Evolutionary conservation across 1,284 basidiomycete species (phyloP), one percentile per base, ranked within the genome.

Genomic region (Cerioporus squamosus): DNA sequence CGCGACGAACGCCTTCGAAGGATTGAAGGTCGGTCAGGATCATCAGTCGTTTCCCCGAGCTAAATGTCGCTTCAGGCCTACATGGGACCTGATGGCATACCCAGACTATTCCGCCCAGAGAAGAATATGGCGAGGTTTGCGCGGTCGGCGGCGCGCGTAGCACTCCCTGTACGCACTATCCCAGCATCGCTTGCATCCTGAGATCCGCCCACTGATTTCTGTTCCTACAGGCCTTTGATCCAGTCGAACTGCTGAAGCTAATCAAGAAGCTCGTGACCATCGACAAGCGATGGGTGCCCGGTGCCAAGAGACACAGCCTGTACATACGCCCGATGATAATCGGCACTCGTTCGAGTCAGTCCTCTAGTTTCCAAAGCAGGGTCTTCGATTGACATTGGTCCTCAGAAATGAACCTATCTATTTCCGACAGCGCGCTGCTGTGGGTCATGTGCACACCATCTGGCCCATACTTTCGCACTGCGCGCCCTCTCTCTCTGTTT

Each of bases 1-100:
- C 76, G 95, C 94, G 0, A 90, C 91, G 65, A 84, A 85, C 12
- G 70, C 92, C 52, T 98, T 98, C 68, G 96, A 98, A 73, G 96
- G 97, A 20, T 86, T 98, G 85, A 99, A 99, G 73, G 97, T 82
- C 39, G 15, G 70, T 60, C 14, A 23, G 22, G 10, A 18, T 8
- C 23, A 2, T 24, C 12, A 17, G 2, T 39, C 22, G 18, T 45
- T 38, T 8, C 23, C 0, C 5, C 3, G 8, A 39, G 24, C 3
- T 23, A 0, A n/a, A 22, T 5, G 40, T 18, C 26, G 26, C 38
- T 24, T n/a, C 50, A 88, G 86, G 93, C 93, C 1, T 94, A 93
- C 77, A 74, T 83, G 6, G 89, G 84, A 54, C 84, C 79, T 15
- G 83, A 84, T 67, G 91, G 80, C 51, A 81, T 77, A 64, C 79